Evolutionary conservation across 2,329 filamentous ascomycete species (phyloP).

Genomic region (Aschersonia sp.): DNA sequence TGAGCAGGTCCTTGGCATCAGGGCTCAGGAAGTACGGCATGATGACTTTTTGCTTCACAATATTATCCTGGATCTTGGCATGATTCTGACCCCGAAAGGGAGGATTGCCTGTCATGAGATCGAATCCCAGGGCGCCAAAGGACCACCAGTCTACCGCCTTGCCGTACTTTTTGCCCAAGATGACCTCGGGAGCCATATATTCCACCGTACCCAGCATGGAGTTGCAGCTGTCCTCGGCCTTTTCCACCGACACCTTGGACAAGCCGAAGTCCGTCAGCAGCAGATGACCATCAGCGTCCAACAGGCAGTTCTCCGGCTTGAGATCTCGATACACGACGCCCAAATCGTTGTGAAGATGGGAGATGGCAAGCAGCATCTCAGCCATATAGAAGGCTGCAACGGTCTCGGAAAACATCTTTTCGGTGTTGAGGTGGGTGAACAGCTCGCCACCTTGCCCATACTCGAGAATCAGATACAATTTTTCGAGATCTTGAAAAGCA

Average conservation of each 20-base stretch:
- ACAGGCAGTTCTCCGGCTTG: conserved; percentile 93
- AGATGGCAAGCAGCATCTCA: conserved; percentile 87
- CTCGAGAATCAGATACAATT: conserved; percentile 92
- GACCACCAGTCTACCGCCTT: conserved; percentile 99
- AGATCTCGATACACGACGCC: conserved; percentile 94
- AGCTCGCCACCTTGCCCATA: conserved; percentile 95
- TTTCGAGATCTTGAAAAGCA: conserved; percentile 95
- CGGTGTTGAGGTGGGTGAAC: conserved; percentile 84
- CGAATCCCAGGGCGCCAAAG: conserved; percentile 80
- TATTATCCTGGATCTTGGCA: conserved; percentile 90
- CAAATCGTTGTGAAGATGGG: conserved; percentile 81
- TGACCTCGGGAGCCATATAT: conserved; percentile 97
- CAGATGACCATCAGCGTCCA: conserved; percentile 83
- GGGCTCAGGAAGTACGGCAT: conserved; percentile 82
- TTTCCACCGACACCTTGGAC: conserved; percentile 77
- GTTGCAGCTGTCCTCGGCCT: conserved; percentile 48
- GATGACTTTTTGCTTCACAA: conserved; percentile 78
- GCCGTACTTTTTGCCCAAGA: conserved; percentile 77
- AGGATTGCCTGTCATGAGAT: conserved; percentile 81
- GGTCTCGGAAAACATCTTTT: conserved; percentile 88
- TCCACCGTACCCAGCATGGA: conserved; percentile 90
- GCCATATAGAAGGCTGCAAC: conserved; percentile 96
- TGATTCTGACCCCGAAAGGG: conserved; percentile 87
- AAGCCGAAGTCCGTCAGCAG: conserved; percentile 93
- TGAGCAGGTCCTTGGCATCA: conserved; percentile 89